Evolutionary conservation across 2,329 filamentous ascomycete species (phyloP), one percentile per base, ranked within the genome.

Genomic region (Cladosporium colombiae): DNA sequence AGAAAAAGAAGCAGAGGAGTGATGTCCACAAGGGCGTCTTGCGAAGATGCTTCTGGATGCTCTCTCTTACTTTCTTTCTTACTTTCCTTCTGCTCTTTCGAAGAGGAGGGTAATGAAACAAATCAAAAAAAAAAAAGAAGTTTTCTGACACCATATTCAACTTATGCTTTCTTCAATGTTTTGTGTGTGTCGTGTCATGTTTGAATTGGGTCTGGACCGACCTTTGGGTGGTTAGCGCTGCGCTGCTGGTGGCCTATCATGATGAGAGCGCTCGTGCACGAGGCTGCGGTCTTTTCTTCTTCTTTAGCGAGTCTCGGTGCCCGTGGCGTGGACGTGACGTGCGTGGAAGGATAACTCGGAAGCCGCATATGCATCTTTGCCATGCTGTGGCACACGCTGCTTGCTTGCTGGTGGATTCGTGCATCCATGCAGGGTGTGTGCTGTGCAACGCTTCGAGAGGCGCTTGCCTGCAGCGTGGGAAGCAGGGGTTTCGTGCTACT

Each of bases 391-490:
- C 33, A 27, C 55, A 57, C 55, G 10, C 29, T 33, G 29, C 29
- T 13, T 33, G 18, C 53, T 35, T 57, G 33, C 53, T 21, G 23
- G 53, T 44, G 27, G 49, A 27, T 13, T 16, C 29, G 49, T 16
- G 23, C 8, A 10, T 52, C 23, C 46, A 53, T 21, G 50, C 25
- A 29, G 52, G 29, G 16, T 35, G 31, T n/a, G 44, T 35, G 59
- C 31, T 33, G 59, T 62, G 59, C 46, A 23, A 62, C 59, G 59
- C 59, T 62, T 62, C 59, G 59, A 62, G 46, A 53, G 59, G 59
- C 59, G 59, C 59, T 46, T 52, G 44, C 44, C 46, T 52, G 46
- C 55, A 55, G 49, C 33, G 55, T 40, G 53, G 53, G 53, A 57
- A 57, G 53, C 53, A 57, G 53, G 53, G 53, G 53, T 37, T 57